Base-by-base conservation (phyloP, 371 early-diverging fungal genomes). In the Circinella umbellata region DNA sequence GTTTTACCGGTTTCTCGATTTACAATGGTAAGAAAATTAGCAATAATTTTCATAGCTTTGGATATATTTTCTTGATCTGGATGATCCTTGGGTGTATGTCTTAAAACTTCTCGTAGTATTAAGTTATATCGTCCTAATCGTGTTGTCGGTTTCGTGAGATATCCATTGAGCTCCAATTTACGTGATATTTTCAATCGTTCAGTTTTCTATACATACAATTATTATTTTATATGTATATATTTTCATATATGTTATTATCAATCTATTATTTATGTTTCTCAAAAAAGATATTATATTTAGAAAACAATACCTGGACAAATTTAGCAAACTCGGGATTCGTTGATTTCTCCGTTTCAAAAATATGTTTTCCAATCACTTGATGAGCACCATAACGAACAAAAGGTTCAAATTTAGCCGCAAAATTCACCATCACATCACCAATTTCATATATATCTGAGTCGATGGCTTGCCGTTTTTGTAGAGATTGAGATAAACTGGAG, bases 331-430 rank as follows among this genome's bases (percentile, higher is more conserved):
- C 78, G 13, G 80, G 72, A 70, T 95, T 95, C n/a, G 69, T 77
- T 37, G 84, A 82, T 69, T 87, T 89, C 66, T 96, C 96, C 3
- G 84, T 85, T 46, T 96, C 96, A 63, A 97, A 88, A 14, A 84
- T 83, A 73, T 93, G 88, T 77, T 94, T 94, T 51, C 93, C 92
- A 77, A 90, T 90, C 18, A 92, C 86, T 74, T 96, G 96, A 74
- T 94, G 92, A 4, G 93, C 92, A 54, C 96, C 95, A 78, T 98
- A 98, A 36, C 85, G 84, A 13, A 96, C 91, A 75, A 95, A 96
- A 0, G 92, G 91, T 49, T 92, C 83, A 64, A 96, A 92, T 38
- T 86, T 82, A 55, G 82, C 76, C 3, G 92, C 91, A 70, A 92
- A 87, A 38, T 84, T 79, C 48, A 93, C 67, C 73, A 98, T 88